Conservation (phyloP, 1,139 yeast species). For the Nakaseomyces kungkrabaensis region DNA sequence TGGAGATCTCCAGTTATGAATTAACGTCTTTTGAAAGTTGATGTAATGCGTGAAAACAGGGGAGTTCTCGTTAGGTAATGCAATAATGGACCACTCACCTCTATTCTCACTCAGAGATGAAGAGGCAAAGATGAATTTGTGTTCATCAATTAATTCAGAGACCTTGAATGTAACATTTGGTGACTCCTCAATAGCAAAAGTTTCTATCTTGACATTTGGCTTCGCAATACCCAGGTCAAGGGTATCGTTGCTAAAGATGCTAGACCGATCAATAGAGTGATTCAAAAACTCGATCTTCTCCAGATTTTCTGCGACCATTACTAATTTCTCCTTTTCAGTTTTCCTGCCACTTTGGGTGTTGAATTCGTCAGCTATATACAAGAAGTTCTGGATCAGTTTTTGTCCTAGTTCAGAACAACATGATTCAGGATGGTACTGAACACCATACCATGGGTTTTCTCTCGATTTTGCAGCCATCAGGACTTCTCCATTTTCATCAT, state of each 20-base stretch:
- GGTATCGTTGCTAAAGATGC: conserved; percentile 8
- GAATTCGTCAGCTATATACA: conserved; percentile 39
- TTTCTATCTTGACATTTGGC: conserved; percentile 4
- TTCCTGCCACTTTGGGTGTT: conserved; percentile 27
- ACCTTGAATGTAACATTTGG: conserved; percentile 18
- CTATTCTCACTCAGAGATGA: conserved; percentile 21
- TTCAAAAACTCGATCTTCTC: conserved; percentile 7
- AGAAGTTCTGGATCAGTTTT: conserved; percentile 51
- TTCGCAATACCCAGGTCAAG: neutral
- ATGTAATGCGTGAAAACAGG: conserved; percentile 52
- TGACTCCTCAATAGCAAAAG: conserved; percentile 8
- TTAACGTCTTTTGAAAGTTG: conserved; percentile 28
- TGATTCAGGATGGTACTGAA: conserved; percentile 96
- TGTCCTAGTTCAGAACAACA: conserved; percentile 69
- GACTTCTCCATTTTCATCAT: conserved; percentile 32
- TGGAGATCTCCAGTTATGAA: conserved; percentile 25
- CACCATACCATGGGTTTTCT: conserved; percentile 70
- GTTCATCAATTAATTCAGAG: conserved; percentile 14
- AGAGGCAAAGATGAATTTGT: conserved; percentile 26
- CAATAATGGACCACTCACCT: conserved; percentile 83
- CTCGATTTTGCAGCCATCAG: conserved; percentile 74
- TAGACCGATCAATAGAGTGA: conserved; percentile 16
- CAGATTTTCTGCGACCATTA: neutral
- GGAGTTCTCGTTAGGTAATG: conserved; percentile 51
- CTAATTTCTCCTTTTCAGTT: conserved; percentile 2